phyloP scores from a whole-genome alignment of 2,329 filamentous ascomycete species.

The Cladophialophora psammophila region DNA sequence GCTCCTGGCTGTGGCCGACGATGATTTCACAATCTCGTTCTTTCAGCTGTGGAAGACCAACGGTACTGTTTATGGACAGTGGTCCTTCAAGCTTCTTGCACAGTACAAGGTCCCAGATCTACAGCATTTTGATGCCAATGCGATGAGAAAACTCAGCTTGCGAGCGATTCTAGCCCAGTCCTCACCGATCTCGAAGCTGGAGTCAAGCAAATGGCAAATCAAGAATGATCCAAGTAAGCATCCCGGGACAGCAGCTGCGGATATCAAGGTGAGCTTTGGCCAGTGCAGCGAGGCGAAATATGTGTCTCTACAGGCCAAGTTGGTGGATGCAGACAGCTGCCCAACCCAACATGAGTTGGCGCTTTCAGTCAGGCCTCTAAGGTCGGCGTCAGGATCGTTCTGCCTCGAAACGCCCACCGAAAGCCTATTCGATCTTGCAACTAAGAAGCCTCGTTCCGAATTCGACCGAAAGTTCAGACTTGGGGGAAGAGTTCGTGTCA shows the following conservation, averaged over 20 bases:
- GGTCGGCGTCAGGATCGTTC: background rate
- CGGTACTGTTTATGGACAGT: slow-evolving; percentile 27
- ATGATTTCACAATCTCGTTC: slow-evolving; percentile 39
- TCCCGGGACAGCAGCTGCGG: background rate
- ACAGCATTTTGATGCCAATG: background rate
- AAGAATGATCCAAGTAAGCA: background rate
- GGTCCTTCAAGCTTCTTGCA: slow-evolving; percentile 27
- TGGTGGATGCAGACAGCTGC: background rate
- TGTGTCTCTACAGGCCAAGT: slow-evolving; percentile 19
- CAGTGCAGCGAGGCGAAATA: slow-evolving; percentile 16
- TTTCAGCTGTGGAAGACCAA: slow-evolving; percentile 32
- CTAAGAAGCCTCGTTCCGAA: slow-evolving; percentile 23
- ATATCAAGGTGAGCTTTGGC: slow-evolving; percentile 28
- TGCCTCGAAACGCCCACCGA: background rate
- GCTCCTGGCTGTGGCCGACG: slow-evolving; percentile 49
- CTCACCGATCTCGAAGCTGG: slow-evolving; percentile 28
- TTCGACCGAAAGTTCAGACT: slow-evolving; percentile 61
- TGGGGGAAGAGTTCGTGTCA: slow-evolving; percentile 57
- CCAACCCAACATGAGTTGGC: background rate
- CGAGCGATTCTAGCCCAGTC: slow-evolving; percentile 21
- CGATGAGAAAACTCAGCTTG: slow-evolving; percentile 11
- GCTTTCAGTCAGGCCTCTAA: slow-evolving; percentile 10
- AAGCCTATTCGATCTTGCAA: slow-evolving; percentile 18
- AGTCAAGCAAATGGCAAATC: slow-evolving; percentile 20
- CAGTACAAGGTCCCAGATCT: slow-evolving; percentile 5